Percentiles rank a stretch among this genome's conserved stretches.
Evolutionary conservation across 2,329 filamentous ascomycete species (phyloP).

Genomic region (Xylaria sp.): DNA sequence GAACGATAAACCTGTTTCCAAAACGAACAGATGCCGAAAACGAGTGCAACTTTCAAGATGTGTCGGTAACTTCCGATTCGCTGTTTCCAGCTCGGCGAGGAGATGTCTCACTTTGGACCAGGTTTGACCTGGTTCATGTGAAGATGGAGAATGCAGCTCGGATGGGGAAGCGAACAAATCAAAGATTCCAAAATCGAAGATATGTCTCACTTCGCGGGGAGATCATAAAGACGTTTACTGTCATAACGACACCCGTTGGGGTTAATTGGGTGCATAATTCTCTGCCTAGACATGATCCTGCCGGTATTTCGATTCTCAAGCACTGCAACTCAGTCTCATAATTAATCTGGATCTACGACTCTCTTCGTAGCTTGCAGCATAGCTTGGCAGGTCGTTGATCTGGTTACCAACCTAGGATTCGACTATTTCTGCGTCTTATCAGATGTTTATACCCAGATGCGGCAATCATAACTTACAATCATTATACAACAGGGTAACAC

Average conservation of each 20-base stretch:
- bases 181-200: too few relatives aligned
- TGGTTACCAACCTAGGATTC: background rate
- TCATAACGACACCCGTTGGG: background rate
- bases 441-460: background rate
- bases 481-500: background rate
- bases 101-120: constrained; percentile 11
- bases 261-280: background rate
- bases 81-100: background rate
- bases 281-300: background rate
- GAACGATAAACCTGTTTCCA: background rate
- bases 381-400: background rate
- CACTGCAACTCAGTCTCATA: background rate
- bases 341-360: background rate
- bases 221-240: background rate
- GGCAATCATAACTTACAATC: background rate
- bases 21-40: background rate
- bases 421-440: background rate
- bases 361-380: background rate
- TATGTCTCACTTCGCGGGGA: constrained; percentile 10
- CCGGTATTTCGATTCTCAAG: background rate
- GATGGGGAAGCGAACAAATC: too few relatives aligned
- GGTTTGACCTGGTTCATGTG: too few relatives aligned
- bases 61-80: constrained; percentile 2
- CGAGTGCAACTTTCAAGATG: background rate
- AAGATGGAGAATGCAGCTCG: too few relatives aligned